Conservation (phyloP, 257 asterid species). For the Scutellaria baicalensis region DNA sequence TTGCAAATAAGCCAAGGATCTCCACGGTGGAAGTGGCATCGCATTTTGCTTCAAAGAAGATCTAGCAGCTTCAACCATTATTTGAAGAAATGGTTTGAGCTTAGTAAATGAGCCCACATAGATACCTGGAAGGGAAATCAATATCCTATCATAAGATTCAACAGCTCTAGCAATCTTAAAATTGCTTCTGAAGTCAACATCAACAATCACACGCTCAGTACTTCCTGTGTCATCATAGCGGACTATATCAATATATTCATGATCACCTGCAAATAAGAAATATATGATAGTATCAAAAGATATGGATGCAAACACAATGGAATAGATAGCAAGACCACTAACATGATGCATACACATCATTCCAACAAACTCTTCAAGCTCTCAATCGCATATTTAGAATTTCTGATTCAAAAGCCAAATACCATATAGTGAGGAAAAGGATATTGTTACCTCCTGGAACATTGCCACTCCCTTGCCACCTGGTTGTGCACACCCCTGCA, state of each 20-base stretch:
- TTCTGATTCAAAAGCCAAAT: neutral
- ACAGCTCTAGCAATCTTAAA: slow-evolving; percentile 87
- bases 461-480: slow-evolving; percentile 58
- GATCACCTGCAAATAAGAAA: slow-evolving; percentile 42
- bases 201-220: slow-evolving; percentile 46
- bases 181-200: slow-evolving; percentile 67
- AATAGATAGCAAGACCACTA: no score
- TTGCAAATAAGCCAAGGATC: slow-evolving; percentile 53
- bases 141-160: slow-evolving; percentile 50
- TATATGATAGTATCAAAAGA: neutral
- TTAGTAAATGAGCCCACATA: slow-evolving; percentile 51
- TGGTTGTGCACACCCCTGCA: slow-evolving; percentile 68
- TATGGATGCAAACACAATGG: neutral
- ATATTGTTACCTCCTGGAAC: slow-evolving; percentile 60
- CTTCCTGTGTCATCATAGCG: slow-evolving; percentile 28
- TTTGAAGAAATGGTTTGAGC: slow-evolving; percentile 54
- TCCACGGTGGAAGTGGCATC: slow-evolving; percentile 85
- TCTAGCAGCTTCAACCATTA: slow-evolving; percentile 75
- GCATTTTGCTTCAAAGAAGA: slow-evolving; percentile 69
- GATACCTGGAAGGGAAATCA: slow-evolving; percentile 53
- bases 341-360: neutral
- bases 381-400: neutral
- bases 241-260: slow-evolving; percentile 60
- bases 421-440: neutral
- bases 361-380: neutral